phyloP scores from a whole-genome alignment of 306 rosid genomes.

The Cicer cuneatum region DNA sequence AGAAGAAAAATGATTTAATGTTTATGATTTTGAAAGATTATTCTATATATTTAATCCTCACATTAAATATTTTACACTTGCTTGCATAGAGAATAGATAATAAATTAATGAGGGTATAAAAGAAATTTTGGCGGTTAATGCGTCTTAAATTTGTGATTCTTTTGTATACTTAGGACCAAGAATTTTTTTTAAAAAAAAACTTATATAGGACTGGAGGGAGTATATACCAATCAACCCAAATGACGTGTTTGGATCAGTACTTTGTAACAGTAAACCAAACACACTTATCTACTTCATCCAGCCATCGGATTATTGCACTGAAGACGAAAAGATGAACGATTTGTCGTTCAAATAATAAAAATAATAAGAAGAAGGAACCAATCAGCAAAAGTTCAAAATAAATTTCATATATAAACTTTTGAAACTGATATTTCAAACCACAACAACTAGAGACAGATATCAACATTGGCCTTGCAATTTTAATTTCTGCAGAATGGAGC shows the following conservation, averaged over 20 bases:
- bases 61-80: no score
- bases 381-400: constrained; percentile 8
- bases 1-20: no score
- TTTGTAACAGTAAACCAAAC: background rate
- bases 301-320: background rate
- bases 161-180: background rate
- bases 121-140: background rate
- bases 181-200: no score
- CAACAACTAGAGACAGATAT: background rate
- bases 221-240: no score
- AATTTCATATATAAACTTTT: background rate
- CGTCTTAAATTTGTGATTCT: background rate
- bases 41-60: no score
- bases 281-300: background rate
- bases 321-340: background rate
- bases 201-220: no score
- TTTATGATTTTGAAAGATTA: no score
- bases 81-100: no score
- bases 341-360: background rate
- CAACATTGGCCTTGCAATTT: constrained; percentile 1
- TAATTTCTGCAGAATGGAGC: background rate
- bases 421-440: constrained; percentile 14
- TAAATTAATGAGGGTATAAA: background rate
- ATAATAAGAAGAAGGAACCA: constrained; percentile 19
- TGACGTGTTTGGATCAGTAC: no score